Evolutionary conservation across 2,329 filamentous ascomycete genomes (phyloP).

Genomic region (Exutisphaerella laricina): DNA sequence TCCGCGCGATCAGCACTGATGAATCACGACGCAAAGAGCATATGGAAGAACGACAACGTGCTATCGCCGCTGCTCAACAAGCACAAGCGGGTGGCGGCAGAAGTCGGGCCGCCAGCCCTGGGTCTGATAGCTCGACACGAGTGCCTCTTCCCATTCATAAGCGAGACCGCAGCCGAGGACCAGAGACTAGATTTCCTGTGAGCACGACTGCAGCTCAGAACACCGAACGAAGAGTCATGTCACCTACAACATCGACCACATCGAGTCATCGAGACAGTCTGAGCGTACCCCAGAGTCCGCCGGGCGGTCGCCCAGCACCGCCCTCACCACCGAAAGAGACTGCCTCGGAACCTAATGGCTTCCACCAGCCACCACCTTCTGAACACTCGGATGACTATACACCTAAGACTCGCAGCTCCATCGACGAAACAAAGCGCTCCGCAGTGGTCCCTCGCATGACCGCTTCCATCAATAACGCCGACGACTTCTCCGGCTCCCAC

Average conservation of each 20-base stretch:
- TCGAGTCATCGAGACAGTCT: constrained; percentile 58
- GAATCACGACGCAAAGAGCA: constrained; percentile 91
- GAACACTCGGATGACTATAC: constrained; percentile 20
- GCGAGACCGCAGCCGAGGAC: constrained; percentile 68
- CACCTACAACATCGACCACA: constrained; percentile 26
- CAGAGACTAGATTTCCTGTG: constrained; percentile 74
- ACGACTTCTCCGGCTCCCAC: constrained; percentile 23
- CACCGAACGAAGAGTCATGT: constrained; percentile 38
- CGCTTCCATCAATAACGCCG: constrained; percentile 26
- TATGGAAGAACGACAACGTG: constrained; percentile 87
- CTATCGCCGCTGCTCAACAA: constrained; percentile 53
- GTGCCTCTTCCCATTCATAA: constrained; percentile 50
- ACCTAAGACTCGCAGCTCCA: constrained; percentile 18
- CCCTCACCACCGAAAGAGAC: constrained; percentile 12
- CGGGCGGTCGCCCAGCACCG: constrained; percentile 13
- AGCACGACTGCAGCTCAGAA: constrained; percentile 44
- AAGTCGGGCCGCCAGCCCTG: constrained; percentile 44
- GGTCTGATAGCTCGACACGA: constrained; percentile 34
- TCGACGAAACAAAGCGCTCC: constrained; percentile 22
- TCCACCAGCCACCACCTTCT: constrained; percentile 29
- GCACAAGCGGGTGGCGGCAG: constrained; percentile 18
- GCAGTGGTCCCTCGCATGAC: constrained; percentile 18
- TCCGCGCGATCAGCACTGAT: constrained; percentile 82
- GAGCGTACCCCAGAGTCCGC: constrained; percentile 66
- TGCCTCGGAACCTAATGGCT: constrained; percentile 22